These are phyloP conservation scores for Tricholoma bakamatsutake DNA, from an alignment of 768 basidiomycete genomes.

Conservation along the genomic window DNA sequence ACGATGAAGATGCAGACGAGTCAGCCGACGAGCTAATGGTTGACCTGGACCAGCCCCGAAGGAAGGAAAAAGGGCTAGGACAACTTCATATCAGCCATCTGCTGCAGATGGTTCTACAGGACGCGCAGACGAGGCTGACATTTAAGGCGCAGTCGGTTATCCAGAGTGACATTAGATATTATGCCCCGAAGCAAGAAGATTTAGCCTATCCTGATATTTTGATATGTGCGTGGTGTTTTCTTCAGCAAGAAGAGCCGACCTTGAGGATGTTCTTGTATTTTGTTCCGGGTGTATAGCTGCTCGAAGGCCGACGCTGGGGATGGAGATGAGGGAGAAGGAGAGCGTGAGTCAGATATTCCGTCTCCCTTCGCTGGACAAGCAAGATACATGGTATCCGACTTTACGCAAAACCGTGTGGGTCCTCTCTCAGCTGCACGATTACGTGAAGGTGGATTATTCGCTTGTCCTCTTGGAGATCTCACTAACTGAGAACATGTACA, in stretches of 20 bases:
- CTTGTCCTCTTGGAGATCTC: not conserved
- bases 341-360: constrained; percentile 65
- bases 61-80: constrained; percentile 35
- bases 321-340: constrained; percentile 60
- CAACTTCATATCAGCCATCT: constrained; percentile 76
- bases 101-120: constrained; percentile 87
- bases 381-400: constrained; percentile 91
- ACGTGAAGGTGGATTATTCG: constrained; percentile 66
- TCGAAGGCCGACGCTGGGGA: constrained; percentile 35
- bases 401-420: constrained; percentile 88
- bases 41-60: constrained; percentile 28
- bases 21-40: constrained; percentile 30
- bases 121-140: constrained; percentile 91
- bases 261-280: constrained; percentile 1
- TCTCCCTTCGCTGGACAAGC: constrained; percentile 62
- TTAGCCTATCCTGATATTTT: constrained; percentile 85
- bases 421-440: constrained; percentile 82
- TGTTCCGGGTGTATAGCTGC: constrained; percentile 28
- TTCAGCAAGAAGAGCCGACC: not conserved
- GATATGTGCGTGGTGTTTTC: constrained; percentile 40
- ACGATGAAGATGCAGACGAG: constrained; percentile 16
- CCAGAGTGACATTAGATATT: constrained; percentile 83
- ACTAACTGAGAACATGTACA: not conserved
- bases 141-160: constrained; percentile 95
- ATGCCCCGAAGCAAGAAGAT: constrained; percentile 70